Evolutionary conservation across 257 asterid genomes (phyloP).

Genomic region (Echites panduratus): DNA sequence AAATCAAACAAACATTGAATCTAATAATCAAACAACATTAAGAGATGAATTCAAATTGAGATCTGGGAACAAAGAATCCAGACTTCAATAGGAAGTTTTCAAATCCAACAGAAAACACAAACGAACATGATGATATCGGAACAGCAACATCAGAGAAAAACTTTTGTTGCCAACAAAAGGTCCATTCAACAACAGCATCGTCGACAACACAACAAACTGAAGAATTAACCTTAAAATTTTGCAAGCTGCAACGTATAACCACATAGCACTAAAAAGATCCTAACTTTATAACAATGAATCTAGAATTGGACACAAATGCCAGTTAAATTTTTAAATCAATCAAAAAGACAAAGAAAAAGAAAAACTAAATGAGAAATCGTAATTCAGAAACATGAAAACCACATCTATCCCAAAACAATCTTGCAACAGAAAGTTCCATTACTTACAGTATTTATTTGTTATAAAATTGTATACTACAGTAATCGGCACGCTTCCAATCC

Average conservation of each 20-base stretch:
- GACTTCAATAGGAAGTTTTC: background rate
- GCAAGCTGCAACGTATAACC: too few species aligned
- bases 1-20: background rate
- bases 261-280: background rate
- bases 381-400: background rate
- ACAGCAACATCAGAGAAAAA: background rate
- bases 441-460: conserved; percentile 10
- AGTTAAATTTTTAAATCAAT: background rate
- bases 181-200: background rate
- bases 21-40: background rate
- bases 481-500: background rate
- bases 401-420: background rate
- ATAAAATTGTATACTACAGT: background rate
- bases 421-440: background rate
- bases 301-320: background rate
- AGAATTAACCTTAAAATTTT: too few species aligned
- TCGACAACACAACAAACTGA: too few species aligned
- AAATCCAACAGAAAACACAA: background rate
- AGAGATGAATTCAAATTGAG: background rate
- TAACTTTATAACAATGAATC: background rate
- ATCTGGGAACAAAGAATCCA: background rate
- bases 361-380: background rate
- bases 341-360: too few species aligned
- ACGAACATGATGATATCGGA: background rate
- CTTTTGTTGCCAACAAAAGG: background rate